Conservation (phyloP, 208 protist species). For the Wallacemonas sp. region DNA sequence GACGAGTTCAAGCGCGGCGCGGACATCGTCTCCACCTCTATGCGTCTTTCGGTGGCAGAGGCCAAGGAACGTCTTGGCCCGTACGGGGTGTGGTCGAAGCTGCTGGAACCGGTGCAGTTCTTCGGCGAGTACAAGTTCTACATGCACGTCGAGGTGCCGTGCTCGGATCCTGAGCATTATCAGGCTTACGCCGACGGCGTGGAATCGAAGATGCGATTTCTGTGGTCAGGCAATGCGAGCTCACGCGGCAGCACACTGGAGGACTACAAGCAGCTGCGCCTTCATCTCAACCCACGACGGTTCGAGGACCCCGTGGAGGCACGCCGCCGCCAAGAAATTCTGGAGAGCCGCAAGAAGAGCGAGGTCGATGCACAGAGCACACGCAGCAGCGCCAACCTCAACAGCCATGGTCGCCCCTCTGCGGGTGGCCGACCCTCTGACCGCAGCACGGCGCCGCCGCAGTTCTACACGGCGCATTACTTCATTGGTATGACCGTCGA, state of each 20-base stretch:
- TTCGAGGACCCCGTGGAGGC: slow-evolving; percentile 84
- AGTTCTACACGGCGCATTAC: slow-evolving; percentile 67
- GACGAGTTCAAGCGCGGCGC: slow-evolving; percentile 94
- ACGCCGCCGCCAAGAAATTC: slow-evolving; percentile 32
- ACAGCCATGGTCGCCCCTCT: not conserved
- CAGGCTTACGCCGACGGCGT: slow-evolving; percentile 85
- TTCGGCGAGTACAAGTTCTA: slow-evolving; percentile 86
- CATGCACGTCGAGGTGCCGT: slow-evolving; percentile 75
- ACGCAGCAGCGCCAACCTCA: slow-evolving; percentile 10
- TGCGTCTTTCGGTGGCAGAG: slow-evolving; percentile 49
- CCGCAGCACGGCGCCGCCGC: not conserved
- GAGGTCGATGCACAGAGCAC: slow-evolving; percentile 14
- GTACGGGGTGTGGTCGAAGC: slow-evolving; percentile 77
- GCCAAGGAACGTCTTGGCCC: slow-evolving; percentile 48
- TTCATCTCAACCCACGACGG: slow-evolving; percentile 72
- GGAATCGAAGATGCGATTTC: slow-evolving; percentile 81
- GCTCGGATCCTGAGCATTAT: slow-evolving; percentile 73
- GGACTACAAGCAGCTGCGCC: slow-evolving; percentile 60
- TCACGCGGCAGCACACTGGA: slow-evolving; percentile 76
- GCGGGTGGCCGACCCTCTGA: not conserved
- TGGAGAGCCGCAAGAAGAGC: slow-evolving; percentile 18
- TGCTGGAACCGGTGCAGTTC: slow-evolving; percentile 78
- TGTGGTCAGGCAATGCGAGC: slow-evolving; percentile 79
- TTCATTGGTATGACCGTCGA: slow-evolving; percentile 86
- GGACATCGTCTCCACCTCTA: slow-evolving; percentile 53